Evolutionary conservation across 2,329 filamentous ascomycete species (phyloP).

Genomic region (Pezicula carpinea): DNA sequence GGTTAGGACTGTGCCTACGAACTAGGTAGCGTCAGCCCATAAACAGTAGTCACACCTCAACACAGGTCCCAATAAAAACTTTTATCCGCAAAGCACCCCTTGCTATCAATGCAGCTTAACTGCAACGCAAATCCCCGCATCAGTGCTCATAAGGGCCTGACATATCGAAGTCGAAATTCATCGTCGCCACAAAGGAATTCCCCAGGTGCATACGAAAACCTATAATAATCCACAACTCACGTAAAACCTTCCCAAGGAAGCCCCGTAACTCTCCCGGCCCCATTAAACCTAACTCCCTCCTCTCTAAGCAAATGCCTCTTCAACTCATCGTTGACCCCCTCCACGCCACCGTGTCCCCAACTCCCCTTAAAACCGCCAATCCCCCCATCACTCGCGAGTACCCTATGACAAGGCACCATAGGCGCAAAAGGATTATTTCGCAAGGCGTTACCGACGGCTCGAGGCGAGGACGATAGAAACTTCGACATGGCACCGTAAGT

Average conservation of each 20-base stretch:
- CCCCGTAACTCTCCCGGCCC: conserved; percentile 53
- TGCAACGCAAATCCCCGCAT: no score
- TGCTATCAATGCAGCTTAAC: no score
- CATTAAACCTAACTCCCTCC: conserved; percentile 63
- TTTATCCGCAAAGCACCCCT: no score
- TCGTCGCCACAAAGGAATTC: not conserved
- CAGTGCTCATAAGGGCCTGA: not conserved
- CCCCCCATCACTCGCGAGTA: conserved; percentile 68
- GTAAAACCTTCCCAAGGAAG: conserved; percentile 24
- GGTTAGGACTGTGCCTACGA: no score
- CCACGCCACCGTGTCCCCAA: conserved; percentile 56
- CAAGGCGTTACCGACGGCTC: conserved; percentile 74
- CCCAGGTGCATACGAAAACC: not conserved
- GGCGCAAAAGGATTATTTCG: conserved; percentile 79
- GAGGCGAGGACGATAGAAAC: conserved; percentile 64
- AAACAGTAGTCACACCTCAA: no score
- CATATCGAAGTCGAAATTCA: not conserved
- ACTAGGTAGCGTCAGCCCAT: no score
- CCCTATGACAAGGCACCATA: conserved; percentile 74
- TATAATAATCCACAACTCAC: conserved; percentile 2
- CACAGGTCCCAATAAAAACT: no score
- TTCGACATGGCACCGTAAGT: conserved; percentile 72
- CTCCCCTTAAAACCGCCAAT: conserved; percentile 69
- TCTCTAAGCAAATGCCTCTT: conserved; percentile 47
- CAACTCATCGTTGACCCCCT: conserved; percentile 61